Evolutionary conservation across 164 flowering plant genomes (phyloP), one percentile per base, ranked within the genome.

Genomic region (Annona squamosa): DNA sequence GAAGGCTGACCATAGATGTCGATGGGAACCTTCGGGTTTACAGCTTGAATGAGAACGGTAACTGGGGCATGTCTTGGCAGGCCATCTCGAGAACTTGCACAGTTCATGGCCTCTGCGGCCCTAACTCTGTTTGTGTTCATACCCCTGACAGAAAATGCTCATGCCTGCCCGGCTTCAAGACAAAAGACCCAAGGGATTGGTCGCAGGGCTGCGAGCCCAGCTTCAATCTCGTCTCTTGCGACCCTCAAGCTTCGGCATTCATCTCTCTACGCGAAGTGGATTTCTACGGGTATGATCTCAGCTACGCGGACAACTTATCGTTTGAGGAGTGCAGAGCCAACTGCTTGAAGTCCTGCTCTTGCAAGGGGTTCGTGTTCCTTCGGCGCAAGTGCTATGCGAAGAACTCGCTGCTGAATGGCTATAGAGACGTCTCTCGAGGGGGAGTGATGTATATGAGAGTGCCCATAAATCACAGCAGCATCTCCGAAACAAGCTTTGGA

Each of bases 121-220:
- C 18, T 6, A 72, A 72, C 26, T 43, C 63, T 1, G 9, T 72
- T 5, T 65, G 74, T 64, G 16, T 48, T 19, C 64, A 48, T 47
- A 0, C 17, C n/a, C 69, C 69, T 56, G 61, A 64, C 7, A 61
- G 48, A 13, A 81, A 16, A 46, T 72, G 74, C 69, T 12, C 69
- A 10, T 65, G 74, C 46, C 69, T 57, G 42, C 69, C 69, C 26
- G 61, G 61, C 9, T 72, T 64, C 65, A 52, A 16, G 43, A 5
- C 41, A 70, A 77, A 45, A 17, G 65, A 72, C 48, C 52, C 5
- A 0, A 4, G 59, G 0, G 84, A 79, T 42, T 79, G 84, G 84
- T 65, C 78, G 10, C 13, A 48, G 4, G 88, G 88, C 2, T 86
- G 80, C 77, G 48, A 18, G 44, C 74, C 77, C 1, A 71, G n/a